Percentiles rank a stretch among this genome's conserved stretches.
Evolutionary conservation across 495 filamentous ascomycete genomes (phyloP).

Genomic region (Podospora fimiseda): DNA sequence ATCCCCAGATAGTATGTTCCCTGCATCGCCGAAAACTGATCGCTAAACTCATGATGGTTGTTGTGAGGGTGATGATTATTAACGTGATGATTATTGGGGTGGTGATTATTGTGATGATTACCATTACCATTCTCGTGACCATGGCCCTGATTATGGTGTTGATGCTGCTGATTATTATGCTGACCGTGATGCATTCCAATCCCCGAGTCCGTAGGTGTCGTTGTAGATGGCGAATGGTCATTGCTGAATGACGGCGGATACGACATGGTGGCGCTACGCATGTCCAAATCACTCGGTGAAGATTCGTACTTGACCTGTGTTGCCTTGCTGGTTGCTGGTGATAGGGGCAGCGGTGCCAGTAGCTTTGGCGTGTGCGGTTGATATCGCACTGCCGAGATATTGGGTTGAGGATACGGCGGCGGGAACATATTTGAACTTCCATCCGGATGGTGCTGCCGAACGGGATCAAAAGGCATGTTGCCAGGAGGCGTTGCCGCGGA

Average conservation of each 20-base stretch:
- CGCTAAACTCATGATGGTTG: constrained; percentile 23
- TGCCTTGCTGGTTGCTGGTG: constrained; percentile 28
- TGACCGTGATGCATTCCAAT: constrained; percentile 13
- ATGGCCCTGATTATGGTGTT: background rate
- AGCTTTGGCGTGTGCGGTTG: constrained; percentile 23
- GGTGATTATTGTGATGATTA: background rate
- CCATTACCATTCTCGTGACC: background rate
- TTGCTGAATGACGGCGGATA: constrained; percentile 18
- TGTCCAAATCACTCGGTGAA: constrained; percentile 24
- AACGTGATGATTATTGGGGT: constrained; percentile 8
- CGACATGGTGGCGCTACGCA: constrained; percentile 15
- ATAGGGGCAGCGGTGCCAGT: constrained; percentile 15
- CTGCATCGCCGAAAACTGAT: constrained; percentile 33
- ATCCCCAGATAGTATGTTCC: constrained; percentile 35
- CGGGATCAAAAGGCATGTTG: constrained; percentile 49
- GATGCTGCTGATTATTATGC: constrained; percentile 4
- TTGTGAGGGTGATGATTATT: constrained; percentile 5
- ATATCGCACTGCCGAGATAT: constrained; percentile 38
- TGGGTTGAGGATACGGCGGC: constrained; percentile 40
- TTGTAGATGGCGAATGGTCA: constrained; percentile 25
- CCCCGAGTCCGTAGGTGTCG: constrained; percentile 18
- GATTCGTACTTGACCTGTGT: constrained; percentile 34
- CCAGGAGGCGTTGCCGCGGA: constrained; percentile 40
- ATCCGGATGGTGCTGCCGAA: constrained; percentile 44
- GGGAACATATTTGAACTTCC: constrained; percentile 34